Conservation (phyloP, 768 basidiomycete species). For the Lactifluus pinguis region DNA sequence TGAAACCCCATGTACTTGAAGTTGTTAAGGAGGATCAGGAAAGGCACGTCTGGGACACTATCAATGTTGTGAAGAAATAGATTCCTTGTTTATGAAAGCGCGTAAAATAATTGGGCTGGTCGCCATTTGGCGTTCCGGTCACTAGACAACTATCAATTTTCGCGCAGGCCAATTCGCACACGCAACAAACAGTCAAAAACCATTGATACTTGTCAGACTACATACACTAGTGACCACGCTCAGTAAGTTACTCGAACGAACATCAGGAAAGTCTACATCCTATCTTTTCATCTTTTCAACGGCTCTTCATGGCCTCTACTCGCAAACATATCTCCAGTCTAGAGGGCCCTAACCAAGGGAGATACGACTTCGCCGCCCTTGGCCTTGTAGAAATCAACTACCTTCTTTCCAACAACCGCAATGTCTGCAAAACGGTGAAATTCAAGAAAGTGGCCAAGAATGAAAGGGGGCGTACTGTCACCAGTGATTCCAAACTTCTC, state of each 20-base stretch:
- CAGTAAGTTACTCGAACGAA: neutral
- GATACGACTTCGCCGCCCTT: slow-evolving; percentile 63
- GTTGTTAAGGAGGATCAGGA: slow-evolving; percentile 71
- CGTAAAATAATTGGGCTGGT: slow-evolving; percentile 3
- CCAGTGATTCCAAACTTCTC: slow-evolving; percentile 85
- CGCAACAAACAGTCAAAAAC: neutral
- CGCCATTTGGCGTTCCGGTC: neutral
- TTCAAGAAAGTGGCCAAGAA: neutral
- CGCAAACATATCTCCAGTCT: slow-evolving; percentile 14
- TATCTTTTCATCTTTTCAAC: neutral
- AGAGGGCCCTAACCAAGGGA: slow-evolving; percentile 67
- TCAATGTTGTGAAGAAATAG: slow-evolving; percentile 55
- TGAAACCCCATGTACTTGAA: slow-evolving; percentile 64
- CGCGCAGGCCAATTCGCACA: neutral
- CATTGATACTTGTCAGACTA: neutral
- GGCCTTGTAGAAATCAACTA: slow-evolving; percentile 79
- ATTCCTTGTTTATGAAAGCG: neutral
- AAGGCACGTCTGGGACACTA: slow-evolving; percentile 71
- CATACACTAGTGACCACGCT: neutral
- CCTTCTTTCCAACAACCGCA: slow-evolving; percentile 75
- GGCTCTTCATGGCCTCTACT: neutral
- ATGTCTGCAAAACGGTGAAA: slow-evolving; percentile 42
- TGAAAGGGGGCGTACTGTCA: slow-evolving; percentile 39
- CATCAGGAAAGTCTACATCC: neutral
- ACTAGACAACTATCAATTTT: neutral